Percentiles rank a stretch among this genome's conserved stretches.
Conservation (phyloP, 2,329 filamentous ascomycete genomes). For the Aspergillus versicolor region DNA sequence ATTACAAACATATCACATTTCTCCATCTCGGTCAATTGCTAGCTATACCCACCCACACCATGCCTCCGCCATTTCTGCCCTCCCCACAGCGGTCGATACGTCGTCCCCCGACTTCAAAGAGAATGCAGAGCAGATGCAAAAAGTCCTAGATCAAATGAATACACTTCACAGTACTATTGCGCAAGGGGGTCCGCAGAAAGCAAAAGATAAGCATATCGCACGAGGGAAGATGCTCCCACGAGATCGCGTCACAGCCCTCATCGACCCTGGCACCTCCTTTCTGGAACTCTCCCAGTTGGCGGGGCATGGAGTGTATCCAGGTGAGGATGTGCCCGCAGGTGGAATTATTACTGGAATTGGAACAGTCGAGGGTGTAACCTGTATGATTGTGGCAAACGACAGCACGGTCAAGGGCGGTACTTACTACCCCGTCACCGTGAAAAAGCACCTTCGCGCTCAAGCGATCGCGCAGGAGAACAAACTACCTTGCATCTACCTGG, state of each 20-base stretch:
- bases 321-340: slow-evolving; percentile 82
- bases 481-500: slow-evolving; percentile 84
- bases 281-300: slow-evolving; percentile 92
- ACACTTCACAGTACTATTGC: slow-evolving; percentile 70
- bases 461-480: slow-evolving; percentile 85
- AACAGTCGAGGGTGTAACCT: slow-evolving; percentile 83
- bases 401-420: slow-evolving; percentile 97
- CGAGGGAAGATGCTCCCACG: slow-evolving; percentile 92
- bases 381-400: slow-evolving; percentile 92
- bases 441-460: slow-evolving; percentile 94
- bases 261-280: slow-evolving; percentile 88
- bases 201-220: slow-evolving; percentile 80
- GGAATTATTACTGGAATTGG: slow-evolving; percentile 93
- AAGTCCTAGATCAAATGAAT: slow-evolving; percentile 67
- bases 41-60: slow-evolving; percentile 80
- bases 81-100: slow-evolving; percentile 74
- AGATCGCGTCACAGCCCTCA: slow-evolving; percentile 80
- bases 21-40: slow-evolving; percentile 53
- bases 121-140: slow-evolving; percentile 75
- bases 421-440: slow-evolving; percentile 95
- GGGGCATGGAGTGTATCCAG: slow-evolving; percentile 79
- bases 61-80: slow-evolving; percentile 75
- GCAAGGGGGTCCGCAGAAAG: slow-evolving; percentile 75
- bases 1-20: slow-evolving; percentile 14
- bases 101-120: slow-evolving; percentile 76